Evolutionary conservation across 192 early-diverging fungal genomes (phyloP).

Genomic region (Phycomyces blakesleeanus): DNA sequence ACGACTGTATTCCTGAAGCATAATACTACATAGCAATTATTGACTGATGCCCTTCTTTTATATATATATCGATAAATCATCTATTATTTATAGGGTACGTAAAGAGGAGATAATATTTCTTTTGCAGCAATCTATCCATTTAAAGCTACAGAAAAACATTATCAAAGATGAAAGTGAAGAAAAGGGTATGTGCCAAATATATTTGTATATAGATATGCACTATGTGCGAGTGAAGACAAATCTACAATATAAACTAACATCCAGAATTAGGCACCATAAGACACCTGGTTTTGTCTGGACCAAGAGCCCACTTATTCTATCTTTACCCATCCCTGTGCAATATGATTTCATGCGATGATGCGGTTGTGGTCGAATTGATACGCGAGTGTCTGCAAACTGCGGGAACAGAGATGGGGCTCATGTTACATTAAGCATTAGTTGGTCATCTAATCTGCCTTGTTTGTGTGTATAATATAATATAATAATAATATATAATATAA

Average conservation of each 20-base stretch:
- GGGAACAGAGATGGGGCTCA: slow-evolving; percentile 29
- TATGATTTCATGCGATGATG: slow-evolving; percentile 48
- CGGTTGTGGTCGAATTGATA: slow-evolving; percentile 23
- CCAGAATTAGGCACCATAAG: slow-evolving; percentile 39
- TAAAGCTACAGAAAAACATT: slow-evolving; percentile 46
- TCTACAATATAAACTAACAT: slow-evolving; percentile 3
- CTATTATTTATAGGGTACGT: no score
- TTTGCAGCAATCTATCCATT: slow-evolving; percentile 44
- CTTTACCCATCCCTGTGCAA: slow-evolving; percentile 64
- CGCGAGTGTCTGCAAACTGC: slow-evolving; percentile 28
- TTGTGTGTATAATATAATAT: no score
- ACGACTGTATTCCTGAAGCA: no score
- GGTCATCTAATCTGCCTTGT: no score
- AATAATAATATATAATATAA: no score
- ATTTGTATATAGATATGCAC: no score
- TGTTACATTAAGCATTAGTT: not conserved
- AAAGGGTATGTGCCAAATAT: slow-evolving; percentile 15
- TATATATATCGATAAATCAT: no score
- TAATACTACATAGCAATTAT: no score
- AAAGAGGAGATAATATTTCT: slow-evolving; percentile 57
- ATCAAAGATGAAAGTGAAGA: slow-evolving; percentile 35
- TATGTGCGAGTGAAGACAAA: not conserved
- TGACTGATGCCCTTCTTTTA: no score
- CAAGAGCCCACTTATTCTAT: slow-evolving; percentile 64
- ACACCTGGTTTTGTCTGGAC: slow-evolving; percentile 51